Evolutionary conservation across 257 asterid species (phyloP), one percentile per base, ranked within the genome.

Genomic region (Petrea volubilis): DNA sequence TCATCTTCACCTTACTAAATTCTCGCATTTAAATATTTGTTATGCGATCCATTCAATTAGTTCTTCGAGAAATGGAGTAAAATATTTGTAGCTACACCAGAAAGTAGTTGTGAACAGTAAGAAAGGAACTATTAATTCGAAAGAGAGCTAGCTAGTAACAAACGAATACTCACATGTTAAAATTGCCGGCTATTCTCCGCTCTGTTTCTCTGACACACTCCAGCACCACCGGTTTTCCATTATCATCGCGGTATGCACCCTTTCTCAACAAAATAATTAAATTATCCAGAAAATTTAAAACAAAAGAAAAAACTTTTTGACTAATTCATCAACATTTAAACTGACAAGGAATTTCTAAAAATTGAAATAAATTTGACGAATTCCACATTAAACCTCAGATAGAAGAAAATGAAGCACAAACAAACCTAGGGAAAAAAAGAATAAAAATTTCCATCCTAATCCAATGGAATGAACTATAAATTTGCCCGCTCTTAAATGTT

Each of bases 231-330:
- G 99, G 99, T 67, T 90, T 95, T 52, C 99, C 99, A 17, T 85
- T 86, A 77, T 95, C 91, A 67, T 95, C 98, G 8, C 99, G 96
- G 70, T 95, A 95, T 12, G 99, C 99, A 29, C 99, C 99, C 99
- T 86, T 49, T 9, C 1, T 10, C 51, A 63, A 40, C 41, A 2
- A 23, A 60, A 49, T 38, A 51, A 27, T 27, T 14, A 59, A 17
- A 58, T 23, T 36, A 33, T 23, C 12, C 7, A 27, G 24, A 64
- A 5, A 21, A 47, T 44, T 41, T 1, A 61, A 66, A 13, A 46
- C 18, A 29, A 18, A 60, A 20, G 46, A 13, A 40, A 11, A 2
- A 29, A 14, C 2, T 6, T 40, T 40, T 3, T 4, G 5, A 47
- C 25, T 17, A 47, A n/a, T 47, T 17, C 17, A 46, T 46, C 24